phyloP scores from a whole-genome alignment of 345 rosid species.

The Acer yangbiense region DNA sequence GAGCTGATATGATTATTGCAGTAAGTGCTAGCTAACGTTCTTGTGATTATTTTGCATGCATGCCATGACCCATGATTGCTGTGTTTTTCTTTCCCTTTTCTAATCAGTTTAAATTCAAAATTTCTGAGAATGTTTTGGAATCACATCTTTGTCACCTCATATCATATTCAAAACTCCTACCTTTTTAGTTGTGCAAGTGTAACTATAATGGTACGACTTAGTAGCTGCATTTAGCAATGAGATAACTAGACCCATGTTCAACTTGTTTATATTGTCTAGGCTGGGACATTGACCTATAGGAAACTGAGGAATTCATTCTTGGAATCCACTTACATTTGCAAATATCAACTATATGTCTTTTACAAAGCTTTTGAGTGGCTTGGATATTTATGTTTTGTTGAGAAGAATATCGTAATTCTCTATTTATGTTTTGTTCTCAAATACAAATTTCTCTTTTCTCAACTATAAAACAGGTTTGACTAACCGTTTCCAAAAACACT shows the following conservation, averaged over 20 bases:
- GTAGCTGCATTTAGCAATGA: not conserved
- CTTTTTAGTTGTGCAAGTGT: not conserved
- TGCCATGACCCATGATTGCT: not conserved
- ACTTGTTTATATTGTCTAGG: not conserved
- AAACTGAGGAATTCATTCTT: not conserved
- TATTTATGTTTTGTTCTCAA: not conserved
- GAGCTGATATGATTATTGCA: conserved; percentile 93
- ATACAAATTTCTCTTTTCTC: not conserved
- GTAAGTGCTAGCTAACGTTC: conserved; percentile 45
- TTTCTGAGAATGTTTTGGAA: not conserved
- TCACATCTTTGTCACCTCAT: not conserved
- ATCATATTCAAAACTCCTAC: not conserved
- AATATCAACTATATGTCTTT: not conserved
- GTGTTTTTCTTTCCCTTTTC: not conserved
- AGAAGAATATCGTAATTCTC: not conserved
- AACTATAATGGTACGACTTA: not conserved
- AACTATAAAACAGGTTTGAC: not conserved
- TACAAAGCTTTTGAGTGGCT: not conserved
- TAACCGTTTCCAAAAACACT: not conserved
- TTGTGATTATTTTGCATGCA: conserved; percentile 11
- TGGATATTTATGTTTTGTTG: not conserved
- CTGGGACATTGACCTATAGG: not conserved
- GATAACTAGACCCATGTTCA: not conserved
- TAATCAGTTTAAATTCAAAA: not conserved
- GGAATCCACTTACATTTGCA: not conserved